These are phyloP conservation scores for Euclidium syriacum DNA, from an alignment of 345 rosid species.

Conservation along the genomic window DNA sequence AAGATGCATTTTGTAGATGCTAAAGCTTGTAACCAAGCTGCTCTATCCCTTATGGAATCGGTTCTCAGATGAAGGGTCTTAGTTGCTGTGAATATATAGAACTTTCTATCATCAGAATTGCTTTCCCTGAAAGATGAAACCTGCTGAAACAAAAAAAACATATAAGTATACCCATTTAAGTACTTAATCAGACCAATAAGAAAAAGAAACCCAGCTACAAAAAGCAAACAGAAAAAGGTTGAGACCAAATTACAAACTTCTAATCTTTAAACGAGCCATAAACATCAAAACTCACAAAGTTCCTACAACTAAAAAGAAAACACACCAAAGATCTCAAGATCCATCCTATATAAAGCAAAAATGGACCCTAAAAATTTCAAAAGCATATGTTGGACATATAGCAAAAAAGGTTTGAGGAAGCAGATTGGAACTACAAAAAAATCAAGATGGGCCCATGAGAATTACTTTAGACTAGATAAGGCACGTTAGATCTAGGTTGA, in stretches of 20 bases:
- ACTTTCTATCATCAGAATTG: conserved; percentile 85
- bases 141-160: conserved; percentile 46
- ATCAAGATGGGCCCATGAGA: conserved; percentile 30
- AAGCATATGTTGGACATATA: conserved; percentile 4
- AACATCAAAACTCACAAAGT: background rate
- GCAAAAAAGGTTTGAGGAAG: conserved; percentile 3
- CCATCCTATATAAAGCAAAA: conserved; percentile 7
- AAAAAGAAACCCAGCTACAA: background rate
- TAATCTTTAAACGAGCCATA: conserved; percentile 4
- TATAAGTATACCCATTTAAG: conserved; percentile 10
- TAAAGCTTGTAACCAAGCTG: conserved; percentile 93
- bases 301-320: conserved; percentile 5
- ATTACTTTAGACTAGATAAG: conserved; percentile 24
- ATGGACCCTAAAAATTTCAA: background rate
- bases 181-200: background rate
- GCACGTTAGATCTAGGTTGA: conserved; percentile 17
- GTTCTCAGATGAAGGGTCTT: conserved; percentile 96
- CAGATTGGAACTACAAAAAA: conserved; percentile 19
- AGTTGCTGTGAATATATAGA: conserved; percentile 92
- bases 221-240: no score
- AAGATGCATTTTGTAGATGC: conserved; percentile 58
- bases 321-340: conserved; percentile 8
- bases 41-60: conserved; percentile 68
- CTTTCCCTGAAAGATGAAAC: conserved; percentile 95
- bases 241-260: no score